Evolutionary conservation across 192 early-diverging fungal genomes (phyloP).

Genomic region (Coemansia sp.): DNA sequence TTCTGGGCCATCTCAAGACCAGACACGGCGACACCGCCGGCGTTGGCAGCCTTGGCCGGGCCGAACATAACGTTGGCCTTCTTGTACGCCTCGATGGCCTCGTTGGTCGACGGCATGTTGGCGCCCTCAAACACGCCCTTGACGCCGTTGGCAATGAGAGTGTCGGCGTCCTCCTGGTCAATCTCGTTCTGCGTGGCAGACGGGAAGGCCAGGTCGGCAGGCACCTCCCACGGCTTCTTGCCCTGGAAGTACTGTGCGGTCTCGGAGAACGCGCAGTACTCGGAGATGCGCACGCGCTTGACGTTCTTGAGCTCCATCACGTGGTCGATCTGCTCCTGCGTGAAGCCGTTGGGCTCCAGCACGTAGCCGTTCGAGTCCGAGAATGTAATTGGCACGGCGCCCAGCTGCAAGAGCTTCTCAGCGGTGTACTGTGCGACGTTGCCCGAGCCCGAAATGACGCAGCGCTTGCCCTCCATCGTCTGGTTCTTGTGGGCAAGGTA

Average conservation of each 20-base stretch:
- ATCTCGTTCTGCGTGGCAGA: conserved; percentile 61
- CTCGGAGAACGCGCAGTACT: conserved; percentile 52
- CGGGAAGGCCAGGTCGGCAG: conserved; percentile 57
- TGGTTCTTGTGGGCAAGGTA: conserved; percentile 55
- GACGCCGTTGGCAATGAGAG: conserved; percentile 55
- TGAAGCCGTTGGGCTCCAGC: conserved; percentile 55
- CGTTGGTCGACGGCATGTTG: conserved; percentile 59
- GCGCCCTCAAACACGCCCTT: conserved; percentile 56
- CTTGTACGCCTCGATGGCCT: conserved; percentile 59
- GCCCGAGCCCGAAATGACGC: conserved; percentile 56
- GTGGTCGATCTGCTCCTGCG: conserved; percentile 53
- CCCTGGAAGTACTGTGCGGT: conserved; percentile 55
- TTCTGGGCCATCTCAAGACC: conserved; percentile 63
- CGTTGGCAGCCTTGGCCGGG: conserved; percentile 60
- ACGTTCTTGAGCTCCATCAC: conserved; percentile 58
- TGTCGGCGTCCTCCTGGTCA: conserved; percentile 57
- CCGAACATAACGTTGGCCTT: conserved; percentile 49
- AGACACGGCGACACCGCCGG: conserved; percentile 59
- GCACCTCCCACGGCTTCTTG: conserved; percentile 58
- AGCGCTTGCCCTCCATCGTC: conserved; percentile 55
- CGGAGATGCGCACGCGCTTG: conserved; percentile 55
- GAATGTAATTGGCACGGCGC: conserved; percentile 55
- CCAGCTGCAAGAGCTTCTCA: conserved; percentile 58
- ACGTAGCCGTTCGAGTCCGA: conserved; percentile 58
- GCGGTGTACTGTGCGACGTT: conserved; percentile 60